Percentiles rank a stretch among this genome's conserved stretches.
phyloP scores from a whole-genome alignment of 2,329 filamentous ascomycete species.

The Colletotrichum tofieldiae region DNA sequence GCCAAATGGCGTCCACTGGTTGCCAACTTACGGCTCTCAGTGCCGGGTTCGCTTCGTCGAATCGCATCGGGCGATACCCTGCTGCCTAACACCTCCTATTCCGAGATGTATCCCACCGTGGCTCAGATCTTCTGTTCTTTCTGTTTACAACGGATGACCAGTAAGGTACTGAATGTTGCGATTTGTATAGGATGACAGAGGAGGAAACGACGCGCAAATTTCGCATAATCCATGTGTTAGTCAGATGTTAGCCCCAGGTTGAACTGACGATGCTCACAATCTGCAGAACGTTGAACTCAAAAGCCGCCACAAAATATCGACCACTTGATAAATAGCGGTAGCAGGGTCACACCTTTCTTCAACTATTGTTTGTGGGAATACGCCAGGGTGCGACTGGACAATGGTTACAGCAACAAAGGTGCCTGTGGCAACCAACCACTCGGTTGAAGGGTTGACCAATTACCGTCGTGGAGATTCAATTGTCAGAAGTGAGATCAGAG shows the following conservation, averaged over 20 bases:
- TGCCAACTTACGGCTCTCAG: not conserved
- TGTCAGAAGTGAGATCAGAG: constrained; percentile 2
- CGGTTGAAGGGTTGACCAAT: too few species aligned
- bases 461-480: not conserved
- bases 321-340: not conserved
- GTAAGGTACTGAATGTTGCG: not conserved
- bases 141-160: not conserved
- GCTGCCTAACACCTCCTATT: not conserved
- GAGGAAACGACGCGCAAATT: too few species aligned
- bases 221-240: not conserved
- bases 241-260: not conserved
- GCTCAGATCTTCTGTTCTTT: not conserved
- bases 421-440: not conserved
- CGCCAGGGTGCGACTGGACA: not conserved
- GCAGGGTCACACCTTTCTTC: not conserved
- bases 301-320: not conserved
- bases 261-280: not conserved
- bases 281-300: not conserved
- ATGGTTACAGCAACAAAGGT: not conserved
- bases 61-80: not conserved
- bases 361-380: not conserved
- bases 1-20: not conserved
- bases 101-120: not conserved
- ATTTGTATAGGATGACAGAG: not conserved
- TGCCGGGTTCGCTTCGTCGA: not conserved